phyloP scores from a whole-genome alignment of 768 basidiomycete species.

The Clavaria fumosa region DNA sequence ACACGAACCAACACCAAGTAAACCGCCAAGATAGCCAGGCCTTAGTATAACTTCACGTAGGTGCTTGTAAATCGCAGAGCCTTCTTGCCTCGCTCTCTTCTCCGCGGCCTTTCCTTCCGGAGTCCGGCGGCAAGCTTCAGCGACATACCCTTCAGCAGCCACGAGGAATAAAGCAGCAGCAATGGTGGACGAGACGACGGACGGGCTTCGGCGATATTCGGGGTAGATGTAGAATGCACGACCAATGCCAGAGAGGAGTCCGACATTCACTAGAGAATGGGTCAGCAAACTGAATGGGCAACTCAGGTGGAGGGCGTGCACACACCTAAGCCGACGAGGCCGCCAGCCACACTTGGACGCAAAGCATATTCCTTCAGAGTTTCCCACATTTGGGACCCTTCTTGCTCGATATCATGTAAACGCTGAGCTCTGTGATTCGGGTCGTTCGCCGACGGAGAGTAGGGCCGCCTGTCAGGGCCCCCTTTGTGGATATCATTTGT shows the following conservation, averaged over 20 bases:
- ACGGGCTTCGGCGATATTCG: conserved; percentile 40
- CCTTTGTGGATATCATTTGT: conserved; percentile 13
- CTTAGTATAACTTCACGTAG: conserved; percentile 41
- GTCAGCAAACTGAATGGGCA: conserved; percentile 1
- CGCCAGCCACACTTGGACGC: conserved; percentile 55
- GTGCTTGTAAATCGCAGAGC: conserved; percentile 36
- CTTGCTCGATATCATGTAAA: conserved; percentile 31
- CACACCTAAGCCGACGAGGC: conserved; percentile 53
- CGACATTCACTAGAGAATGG: conserved; percentile 47
- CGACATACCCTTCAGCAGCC: conserved; percentile 44
- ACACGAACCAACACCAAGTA: conserved; percentile 42
- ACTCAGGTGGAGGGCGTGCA: conserved; percentile 5
- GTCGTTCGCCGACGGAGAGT: conserved; percentile 10
- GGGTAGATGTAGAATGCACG: conserved; percentile 51
- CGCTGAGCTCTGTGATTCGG: conserved; percentile 23
- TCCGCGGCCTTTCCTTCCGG: conserved; percentile 42
- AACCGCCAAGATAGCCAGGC: conserved; percentile 50
- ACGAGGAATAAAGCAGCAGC: conserved; percentile 43
- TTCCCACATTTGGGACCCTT: conserved; percentile 36
- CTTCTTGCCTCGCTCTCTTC: conserved; percentile 40
- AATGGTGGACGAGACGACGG: conserved; percentile 35
- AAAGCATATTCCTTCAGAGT: conserved; percentile 37
- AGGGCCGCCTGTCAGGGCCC: conserved; percentile 4
- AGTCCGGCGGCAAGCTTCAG: conserved; percentile 45
- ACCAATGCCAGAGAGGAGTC: conserved; percentile 44